Conservation (phyloP, 2,329 filamentous ascomycete genomes). For the Aquanectria penicillioides region DNA sequence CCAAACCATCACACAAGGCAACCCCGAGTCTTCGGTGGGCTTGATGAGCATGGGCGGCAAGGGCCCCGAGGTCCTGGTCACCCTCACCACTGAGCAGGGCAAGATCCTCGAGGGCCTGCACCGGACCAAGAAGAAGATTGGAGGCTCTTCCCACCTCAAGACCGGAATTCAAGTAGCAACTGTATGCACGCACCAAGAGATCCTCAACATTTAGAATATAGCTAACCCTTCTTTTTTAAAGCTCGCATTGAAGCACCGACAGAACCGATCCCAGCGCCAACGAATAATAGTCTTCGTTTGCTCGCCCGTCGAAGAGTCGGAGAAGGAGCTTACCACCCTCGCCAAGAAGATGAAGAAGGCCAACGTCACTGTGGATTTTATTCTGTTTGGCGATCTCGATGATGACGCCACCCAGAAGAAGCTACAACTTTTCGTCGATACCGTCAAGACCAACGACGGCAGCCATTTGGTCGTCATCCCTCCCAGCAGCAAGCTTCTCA, state of each 20-base stretch:
- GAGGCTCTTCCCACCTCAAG: constrained; percentile 86
- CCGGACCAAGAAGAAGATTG: constrained; percentile 89
- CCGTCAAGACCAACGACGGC: constrained; percentile 89
- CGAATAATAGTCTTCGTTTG: constrained; percentile 97
- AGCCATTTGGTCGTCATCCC: constrained; percentile 92
- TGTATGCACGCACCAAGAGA: constrained; percentile 69
- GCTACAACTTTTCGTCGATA: constrained; percentile 91
- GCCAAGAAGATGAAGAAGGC: constrained; percentile 99
- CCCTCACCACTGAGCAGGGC: constrained; percentile 94
- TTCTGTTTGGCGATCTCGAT: constrained; percentile 93
- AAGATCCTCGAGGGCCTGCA: constrained; percentile 94
- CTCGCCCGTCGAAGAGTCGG: constrained; percentile 88
- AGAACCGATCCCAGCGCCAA: constrained; percentile 96
- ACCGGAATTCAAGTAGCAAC: constrained; percentile 95
- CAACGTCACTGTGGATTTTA: constrained; percentile 91
- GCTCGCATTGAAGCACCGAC: constrained; percentile 96
- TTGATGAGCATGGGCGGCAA: constrained; percentile 99
- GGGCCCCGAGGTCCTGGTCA: constrained; percentile 96
- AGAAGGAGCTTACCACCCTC: constrained; percentile 87
- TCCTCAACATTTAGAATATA: neutral
- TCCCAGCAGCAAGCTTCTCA: constrained; percentile 90
- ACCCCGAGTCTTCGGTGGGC: constrained; percentile 96
- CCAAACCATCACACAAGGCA: constrained; percentile 92
- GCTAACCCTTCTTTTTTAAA: constrained; percentile 53
- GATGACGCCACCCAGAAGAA: constrained; percentile 91